Evolutionary conservation across 2,329 filamentous ascomycete species (phyloP).

Genomic region (Pseudogymnoascus pannorum): DNA sequence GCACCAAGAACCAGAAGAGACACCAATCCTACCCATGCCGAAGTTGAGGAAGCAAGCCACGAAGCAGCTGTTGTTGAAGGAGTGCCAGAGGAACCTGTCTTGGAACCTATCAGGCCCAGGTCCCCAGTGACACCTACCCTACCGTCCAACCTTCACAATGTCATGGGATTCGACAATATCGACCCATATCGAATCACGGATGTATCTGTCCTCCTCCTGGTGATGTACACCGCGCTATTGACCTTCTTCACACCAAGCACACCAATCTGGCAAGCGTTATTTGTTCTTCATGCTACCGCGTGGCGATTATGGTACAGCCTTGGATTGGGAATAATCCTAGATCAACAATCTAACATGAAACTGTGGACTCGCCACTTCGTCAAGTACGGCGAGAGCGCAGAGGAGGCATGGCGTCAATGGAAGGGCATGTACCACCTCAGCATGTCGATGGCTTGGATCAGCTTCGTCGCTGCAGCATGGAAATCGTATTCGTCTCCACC

Average conservation of each 20-base stretch:
- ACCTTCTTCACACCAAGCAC: constrained; percentile 73
- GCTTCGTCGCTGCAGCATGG: constrained; percentile 86
- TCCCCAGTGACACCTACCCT: constrained; percentile 37
- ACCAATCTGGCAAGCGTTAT: constrained; percentile 65
- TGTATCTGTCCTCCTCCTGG: constrained; percentile 68
- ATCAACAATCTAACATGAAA: constrained; percentile 81
- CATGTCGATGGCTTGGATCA: constrained; percentile 81
- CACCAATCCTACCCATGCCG: constrained; percentile 23
- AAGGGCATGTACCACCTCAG: constrained; percentile 92
- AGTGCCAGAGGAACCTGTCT: constrained; percentile 18
- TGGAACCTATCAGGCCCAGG: constrained; percentile 18
- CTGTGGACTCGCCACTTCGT: constrained; percentile 96
- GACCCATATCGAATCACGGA: constrained; percentile 87
- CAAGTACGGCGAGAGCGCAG: constrained; percentile 85
- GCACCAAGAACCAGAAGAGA: constrained; percentile 53
- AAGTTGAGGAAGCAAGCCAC: constrained; percentile 30
- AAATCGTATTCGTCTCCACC: constrained; percentile 88
- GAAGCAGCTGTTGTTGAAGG: constrained; percentile 30
- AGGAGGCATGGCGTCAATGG: constrained; percentile 96
- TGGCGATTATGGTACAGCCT: constrained; percentile 92
- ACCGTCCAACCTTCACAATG: constrained; percentile 68
- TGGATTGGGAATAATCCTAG: constrained; percentile 78
- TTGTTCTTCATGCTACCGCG: constrained; percentile 68
- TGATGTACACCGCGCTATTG: constrained; percentile 66
- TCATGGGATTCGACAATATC: constrained; percentile 75